Evolutionary conservation across 1,284 basidiomycete species (phyloP).

Genomic region (Cutaneotrichosporon spelunceum): DNA sequence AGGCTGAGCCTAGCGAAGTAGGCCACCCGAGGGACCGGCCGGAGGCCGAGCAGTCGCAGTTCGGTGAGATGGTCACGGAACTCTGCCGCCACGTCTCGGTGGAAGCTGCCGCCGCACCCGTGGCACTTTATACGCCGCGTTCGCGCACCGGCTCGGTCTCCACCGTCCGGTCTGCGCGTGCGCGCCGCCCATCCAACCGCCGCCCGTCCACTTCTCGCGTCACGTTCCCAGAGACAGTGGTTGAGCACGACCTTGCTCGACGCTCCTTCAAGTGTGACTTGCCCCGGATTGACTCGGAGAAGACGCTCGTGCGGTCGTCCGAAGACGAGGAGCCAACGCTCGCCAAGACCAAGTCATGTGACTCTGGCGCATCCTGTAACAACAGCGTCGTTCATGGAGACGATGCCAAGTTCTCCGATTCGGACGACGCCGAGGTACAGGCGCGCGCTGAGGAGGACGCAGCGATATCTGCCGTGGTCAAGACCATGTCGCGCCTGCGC

Average conservation of each 20-base stretch:
- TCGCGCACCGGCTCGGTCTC: conserved; percentile 15
- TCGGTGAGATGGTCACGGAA: conserved; percentile 17
- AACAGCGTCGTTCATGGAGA: no score
- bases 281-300: conserved; percentile 24
- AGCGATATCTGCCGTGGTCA: background rate
- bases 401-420: conserved; percentile 2
- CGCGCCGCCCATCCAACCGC: conserved; percentile 1
- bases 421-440: background rate
- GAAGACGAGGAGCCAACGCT: conserved; percentile 8
- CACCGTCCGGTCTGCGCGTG: conserved; percentile 4
- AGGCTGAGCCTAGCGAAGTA: background rate
- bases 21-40: no score
- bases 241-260: conserved; percentile 9
- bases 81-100: conserved; percentile 18
- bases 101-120: conserved; percentile 17
- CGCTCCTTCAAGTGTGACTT: conserved; percentile 5
- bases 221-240: conserved; percentile 9
- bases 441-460: conserved; percentile 1
- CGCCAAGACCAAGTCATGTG: conserved; percentile 3
- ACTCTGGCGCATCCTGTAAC: background rate
- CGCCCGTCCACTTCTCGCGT: background rate
- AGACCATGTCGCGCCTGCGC: conserved; percentile 8
- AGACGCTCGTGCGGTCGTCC: conserved; percentile 11
- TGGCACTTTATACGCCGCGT: conserved; percentile 16
- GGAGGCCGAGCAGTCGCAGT: background rate